A percentile compares a stretch with the other conserved stretches of the same genome.
These are phyloP conservation scores for Leccinum angustisporum DNA, from an alignment of 1,284 basidiomycete genomes.

Conservation along the genomic window DNA sequence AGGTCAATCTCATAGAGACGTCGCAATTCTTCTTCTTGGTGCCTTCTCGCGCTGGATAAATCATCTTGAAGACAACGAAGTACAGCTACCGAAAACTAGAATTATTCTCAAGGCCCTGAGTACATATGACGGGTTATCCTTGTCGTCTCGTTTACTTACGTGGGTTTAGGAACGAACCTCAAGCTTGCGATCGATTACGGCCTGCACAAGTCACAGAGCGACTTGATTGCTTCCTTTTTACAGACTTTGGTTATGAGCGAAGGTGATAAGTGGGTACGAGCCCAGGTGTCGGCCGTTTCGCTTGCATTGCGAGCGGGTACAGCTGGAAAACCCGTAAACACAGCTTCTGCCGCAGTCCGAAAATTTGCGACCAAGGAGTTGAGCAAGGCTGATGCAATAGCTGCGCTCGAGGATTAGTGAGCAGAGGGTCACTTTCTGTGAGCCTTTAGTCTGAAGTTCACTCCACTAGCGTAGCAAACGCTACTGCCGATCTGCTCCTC, in stretches of 20 bases:
- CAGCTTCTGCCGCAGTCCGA: conserved; percentile 64
- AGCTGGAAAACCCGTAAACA: conserved; percentile 64
- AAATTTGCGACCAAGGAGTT: conserved; percentile 77
- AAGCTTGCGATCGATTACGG: conserved; percentile 83
- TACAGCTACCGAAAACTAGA: conserved; percentile 62
- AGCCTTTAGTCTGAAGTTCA: neutral
- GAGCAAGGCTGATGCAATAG: conserved; percentile 72
- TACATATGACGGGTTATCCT: conserved; percentile 35
- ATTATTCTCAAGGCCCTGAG: conserved; percentile 70
- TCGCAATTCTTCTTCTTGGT: conserved; percentile 73
- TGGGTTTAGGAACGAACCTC: conserved; percentile 63
- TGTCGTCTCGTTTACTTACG: conserved; percentile 14
- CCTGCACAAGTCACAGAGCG: conserved; percentile 71
- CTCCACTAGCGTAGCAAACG: conserved; percentile 66
- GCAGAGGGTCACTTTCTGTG: conserved; percentile 25
- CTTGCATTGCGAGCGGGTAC: conserved; percentile 62
- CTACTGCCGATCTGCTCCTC: conserved; percentile 72
- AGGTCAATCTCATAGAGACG: conserved; percentile 68
- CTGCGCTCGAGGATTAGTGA: conserved; percentile 80
- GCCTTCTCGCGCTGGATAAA: conserved; percentile 83
- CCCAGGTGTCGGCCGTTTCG: conserved; percentile 57
- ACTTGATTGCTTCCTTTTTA: conserved; percentile 78
- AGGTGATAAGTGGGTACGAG: conserved; percentile 75
- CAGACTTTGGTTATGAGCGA: conserved; percentile 86
- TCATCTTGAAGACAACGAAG: conserved; percentile 69